Percentiles rank a stretch among this genome's conserved stretches.
Conservation (phyloP, 139 green algal species). For the Cymbomonas tetramitiformis region DNA sequence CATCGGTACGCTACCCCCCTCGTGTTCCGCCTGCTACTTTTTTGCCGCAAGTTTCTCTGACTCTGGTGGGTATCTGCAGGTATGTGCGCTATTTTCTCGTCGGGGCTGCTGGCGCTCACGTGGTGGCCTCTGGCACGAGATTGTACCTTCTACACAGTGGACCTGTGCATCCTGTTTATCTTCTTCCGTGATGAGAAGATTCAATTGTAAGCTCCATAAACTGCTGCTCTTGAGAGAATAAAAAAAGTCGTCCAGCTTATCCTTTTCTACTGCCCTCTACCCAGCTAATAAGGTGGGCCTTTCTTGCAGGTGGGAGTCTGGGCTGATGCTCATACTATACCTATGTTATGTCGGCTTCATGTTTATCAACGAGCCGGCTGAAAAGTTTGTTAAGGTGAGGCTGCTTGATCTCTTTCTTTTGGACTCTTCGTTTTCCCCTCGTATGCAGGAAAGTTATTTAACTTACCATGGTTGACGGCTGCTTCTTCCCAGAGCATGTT, state of each 20-base stretch:
- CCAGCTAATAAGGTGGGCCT: no score
- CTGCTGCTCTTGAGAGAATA: no score
- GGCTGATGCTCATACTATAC: slow-evolving; percentile 8
- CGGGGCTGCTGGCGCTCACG: slow-evolving; percentile 6
- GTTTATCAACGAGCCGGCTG: slow-evolving; percentile 7
- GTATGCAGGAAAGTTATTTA: no score
- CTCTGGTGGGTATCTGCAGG: no score
- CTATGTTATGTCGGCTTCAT: slow-evolving; percentile 11
- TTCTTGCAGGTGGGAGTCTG: slow-evolving; percentile 10
- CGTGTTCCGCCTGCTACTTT: no score
- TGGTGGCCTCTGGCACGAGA: slow-evolving; percentile 16
- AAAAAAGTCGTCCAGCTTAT: no score
- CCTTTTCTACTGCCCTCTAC: no score
- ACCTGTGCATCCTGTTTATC: slow-evolving; percentile 5
- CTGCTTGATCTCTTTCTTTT: background rate
- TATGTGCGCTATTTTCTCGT: slow-evolving; percentile 14
- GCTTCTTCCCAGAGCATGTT: background rate
- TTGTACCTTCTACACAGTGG: slow-evolving; percentile 12
- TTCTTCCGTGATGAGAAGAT: slow-evolving; percentile 14
- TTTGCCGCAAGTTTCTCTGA: no score
- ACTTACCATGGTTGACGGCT: background rate
- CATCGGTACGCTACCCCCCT: slow-evolving; percentile 29
- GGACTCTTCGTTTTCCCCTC: no score
- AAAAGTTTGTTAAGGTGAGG: background rate
- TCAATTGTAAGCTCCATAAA: no score